Base-by-base conservation (phyloP, 2,329 filamentous ascomycete species). In the Calonectria fujianensis region DNA sequence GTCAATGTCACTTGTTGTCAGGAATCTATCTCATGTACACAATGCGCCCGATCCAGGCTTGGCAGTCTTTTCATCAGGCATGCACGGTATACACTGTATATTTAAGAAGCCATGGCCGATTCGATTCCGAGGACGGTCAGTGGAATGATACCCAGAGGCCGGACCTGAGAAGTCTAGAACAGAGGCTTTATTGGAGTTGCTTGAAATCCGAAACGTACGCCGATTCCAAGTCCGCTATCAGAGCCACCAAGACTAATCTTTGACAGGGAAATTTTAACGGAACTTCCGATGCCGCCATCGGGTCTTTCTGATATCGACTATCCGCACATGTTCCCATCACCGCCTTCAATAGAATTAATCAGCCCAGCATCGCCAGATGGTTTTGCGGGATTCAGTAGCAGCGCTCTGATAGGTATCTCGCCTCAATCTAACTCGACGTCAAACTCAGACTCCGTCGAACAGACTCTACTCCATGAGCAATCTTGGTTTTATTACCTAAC, bases 401-500 rank as follows among this genome's bases (percentile, higher is more conserved):
- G 63, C n/a, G 41, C 63, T 14, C n/a, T 72, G 6, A 52, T 68
- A n/a, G 70, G 39, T 4, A 51, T 45, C 10, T 72, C 63, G 5
- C 70, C 70, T 1, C 70, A 67, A 32, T 72, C 70, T 16, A 66
- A 45, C 24, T 67, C 61, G 4, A 67, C 70, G 13, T 59, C 70
- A 20, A 61, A 51, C 2, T 51, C 70, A 2, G 63, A 72, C 27
- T 61, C 63, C 2, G 24, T 59, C 31, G 63, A 67, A 10, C 63
- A 61, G 18, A 18, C 59, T 14, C 41, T 57, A 1, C 63, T 74
- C 1, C 63, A 76, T 14, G 76, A 78, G 39, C 76, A 76, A 18
- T 74, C 76, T 1, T 78, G 76, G 76, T 76, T 75, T 37, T 73
- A 75, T 70, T 78, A 78, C 48, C 64, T 76, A 20, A 73, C 73